Percentiles rank a stretch among this genome's conserved stretches.
Evolutionary conservation across 106 monocot species (phyloP).

Genomic region (Platanthera guangdongensis): DNA sequence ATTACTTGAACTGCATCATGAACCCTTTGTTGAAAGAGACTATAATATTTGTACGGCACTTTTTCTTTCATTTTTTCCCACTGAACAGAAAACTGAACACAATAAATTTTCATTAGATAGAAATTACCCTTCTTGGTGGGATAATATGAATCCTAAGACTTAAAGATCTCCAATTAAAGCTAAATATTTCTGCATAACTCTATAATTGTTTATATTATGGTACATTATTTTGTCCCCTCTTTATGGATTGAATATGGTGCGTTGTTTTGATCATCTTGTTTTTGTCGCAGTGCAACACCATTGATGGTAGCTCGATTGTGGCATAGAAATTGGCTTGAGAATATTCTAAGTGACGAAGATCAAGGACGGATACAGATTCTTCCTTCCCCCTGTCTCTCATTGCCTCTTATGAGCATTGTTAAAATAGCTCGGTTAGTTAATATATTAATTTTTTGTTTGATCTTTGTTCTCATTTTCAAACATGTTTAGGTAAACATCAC

Average conservation of each 20-base stretch:
- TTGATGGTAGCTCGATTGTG: constrained; percentile 81
- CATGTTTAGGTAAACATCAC: background rate
- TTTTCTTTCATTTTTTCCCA: background rate
- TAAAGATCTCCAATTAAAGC: background rate
- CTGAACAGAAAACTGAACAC: background rate
- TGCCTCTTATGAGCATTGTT: constrained; percentile 75
- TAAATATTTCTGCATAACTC: background rate
- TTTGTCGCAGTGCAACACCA: constrained; percentile 50
- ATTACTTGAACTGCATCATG: background rate
- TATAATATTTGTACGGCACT: background rate
- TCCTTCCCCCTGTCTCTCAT: constrained; percentile 67
- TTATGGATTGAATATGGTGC: too few species aligned
- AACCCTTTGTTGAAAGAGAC: background rate
- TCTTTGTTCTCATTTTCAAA: background rate
- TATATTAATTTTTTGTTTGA: background rate
- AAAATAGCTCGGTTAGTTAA: constrained; percentile 70
- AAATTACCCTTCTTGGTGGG: background rate
- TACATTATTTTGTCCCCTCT: background rate
- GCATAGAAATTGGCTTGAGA: constrained; percentile 74
- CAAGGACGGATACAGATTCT: constrained; percentile 33
- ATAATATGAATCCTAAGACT: background rate
- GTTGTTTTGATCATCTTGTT: background rate
- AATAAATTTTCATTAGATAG: background rate
- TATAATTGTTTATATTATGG: background rate
- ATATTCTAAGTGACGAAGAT: constrained; percentile 47